A percentile compares a stretch with the other conserved stretches of the same genome.
Evolutionary conservation across 106 monocot species (phyloP).

Genomic region (Platanthera guangdongensis): DNA sequence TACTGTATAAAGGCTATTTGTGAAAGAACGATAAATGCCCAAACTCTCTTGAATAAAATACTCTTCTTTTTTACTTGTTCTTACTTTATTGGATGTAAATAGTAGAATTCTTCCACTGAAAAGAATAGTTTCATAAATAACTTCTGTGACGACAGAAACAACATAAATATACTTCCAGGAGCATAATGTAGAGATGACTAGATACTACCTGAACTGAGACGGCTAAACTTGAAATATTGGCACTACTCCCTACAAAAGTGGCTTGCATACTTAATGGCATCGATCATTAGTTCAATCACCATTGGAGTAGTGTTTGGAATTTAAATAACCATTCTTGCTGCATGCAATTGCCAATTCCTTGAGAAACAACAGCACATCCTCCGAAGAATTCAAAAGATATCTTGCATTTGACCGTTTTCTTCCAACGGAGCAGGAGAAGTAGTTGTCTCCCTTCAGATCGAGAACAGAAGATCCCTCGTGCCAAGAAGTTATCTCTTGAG

Average conservation of each 20-base stretch:
- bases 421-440: constrained; percentile 86
- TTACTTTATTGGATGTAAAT: too few species aligned
- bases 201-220: not conserved
- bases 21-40: too few species aligned
- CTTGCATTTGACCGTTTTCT: constrained; percentile 79
- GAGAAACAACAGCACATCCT: constrained; percentile 72
- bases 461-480: constrained; percentile 84
- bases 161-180: not conserved
- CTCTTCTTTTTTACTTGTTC: too few species aligned
- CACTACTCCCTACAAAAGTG: not conserved
- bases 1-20: too few species aligned
- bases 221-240: not conserved
- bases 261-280: not conserved
- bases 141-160: not conserved
- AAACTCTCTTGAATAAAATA: too few species aligned
- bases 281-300: not conserved
- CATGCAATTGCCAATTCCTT: constrained; percentile 47
- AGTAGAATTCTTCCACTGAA: too few species aligned
- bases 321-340: not conserved
- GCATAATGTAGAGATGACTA: not conserved
- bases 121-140: not conserved
- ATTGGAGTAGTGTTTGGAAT: not conserved
- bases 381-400: constrained; percentile 72
- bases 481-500: constrained; percentile 63
- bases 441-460: constrained; percentile 85